Evolutionary conservation across 305 asterid genomes (phyloP), one percentile per base, ranked within the genome.

Genomic region (Lippia alba): DNA sequence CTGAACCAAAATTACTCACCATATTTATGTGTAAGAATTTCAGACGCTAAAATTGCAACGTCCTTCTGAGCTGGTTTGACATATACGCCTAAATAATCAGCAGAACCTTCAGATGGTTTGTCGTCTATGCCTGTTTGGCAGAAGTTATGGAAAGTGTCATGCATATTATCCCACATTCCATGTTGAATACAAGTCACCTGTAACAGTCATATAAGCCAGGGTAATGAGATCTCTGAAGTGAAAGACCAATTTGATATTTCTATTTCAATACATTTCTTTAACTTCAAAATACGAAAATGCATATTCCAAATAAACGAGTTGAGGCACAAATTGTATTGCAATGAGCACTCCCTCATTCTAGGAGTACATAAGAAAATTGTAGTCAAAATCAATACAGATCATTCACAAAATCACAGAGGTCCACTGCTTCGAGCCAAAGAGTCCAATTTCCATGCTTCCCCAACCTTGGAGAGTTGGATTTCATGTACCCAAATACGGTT

Each of bases 131-230:
- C 85, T 63, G 64, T 81, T 63, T 82, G 80, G 70, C 72, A 64
- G 44, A 76, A 64, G 56, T 78, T 77, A 69, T 78, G 87, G 76
- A 83, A 66, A 64, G 89, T 66, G 79, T 93, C 95, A 63, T 89
- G 85, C 83, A 87, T 82, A 77, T 82, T 88, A 78, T 89, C 97
- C 86, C 87, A 83, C 76, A 87, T 74, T 73, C 97, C 97, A 74
- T 64, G 70, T 74, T 85, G 88, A 39, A 94, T 91, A 72, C 84
- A 86, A 60, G 85, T 75, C 55, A 94, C 89, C 98, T 94, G 92
- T 64, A 72, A 76, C 56, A 79, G 58, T 59, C 70, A 30, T 76
- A 70, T 79, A 66, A 71, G 79, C 30, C 39, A 69, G 69, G 55
- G 41, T 67, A 50, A 80, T 76, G 55, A 49, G n/a, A 15, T 24